phyloP scores from a whole-genome alignment of 73 alveolate species.

The Symbiodinium natans region DNA sequence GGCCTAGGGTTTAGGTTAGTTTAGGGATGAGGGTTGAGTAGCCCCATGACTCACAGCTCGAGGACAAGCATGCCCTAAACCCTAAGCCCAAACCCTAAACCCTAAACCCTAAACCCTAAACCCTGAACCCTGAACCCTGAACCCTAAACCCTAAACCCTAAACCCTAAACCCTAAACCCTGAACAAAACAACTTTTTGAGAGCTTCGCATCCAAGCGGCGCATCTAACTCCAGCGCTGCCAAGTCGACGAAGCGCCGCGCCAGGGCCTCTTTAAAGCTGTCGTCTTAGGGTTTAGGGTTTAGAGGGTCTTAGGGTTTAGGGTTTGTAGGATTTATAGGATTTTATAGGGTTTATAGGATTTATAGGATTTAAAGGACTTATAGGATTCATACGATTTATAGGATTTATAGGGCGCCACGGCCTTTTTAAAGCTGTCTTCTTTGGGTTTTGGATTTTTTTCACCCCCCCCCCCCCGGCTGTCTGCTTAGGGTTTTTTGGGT shows the following conservation, averaged over 20 bases:
- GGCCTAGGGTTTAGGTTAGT: neutral
- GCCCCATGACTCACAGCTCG: neutral
- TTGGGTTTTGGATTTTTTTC: too few species aligned
- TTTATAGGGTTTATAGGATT: too few species aligned
- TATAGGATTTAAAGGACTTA: too few species aligned
- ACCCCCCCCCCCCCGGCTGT: too few species aligned
- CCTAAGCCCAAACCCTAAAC: neutral
- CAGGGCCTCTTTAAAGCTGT: constrained; percentile 7
- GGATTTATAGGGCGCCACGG: too few species aligned
- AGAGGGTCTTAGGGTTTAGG: too few species aligned
- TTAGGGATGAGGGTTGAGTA: neutral
- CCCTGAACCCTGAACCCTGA: neutral
- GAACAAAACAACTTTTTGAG: neutral
- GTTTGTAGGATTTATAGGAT: too few species aligned
- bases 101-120: neutral
- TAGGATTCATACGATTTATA: too few species aligned
- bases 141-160: neutral
- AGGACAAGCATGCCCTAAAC: too few species aligned
- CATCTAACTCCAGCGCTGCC: constrained; percentile 73
- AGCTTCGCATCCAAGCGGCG: neutral
- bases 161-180: neutral
- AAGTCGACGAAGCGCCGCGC: constrained; percentile 84
- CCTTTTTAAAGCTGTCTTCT: too few species aligned
- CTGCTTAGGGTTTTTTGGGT: too few species aligned
- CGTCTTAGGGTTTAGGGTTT: neutral